Base-by-base conservation (phyloP, 73 alveolate species). In the Paramecium biaurelia region DNA sequence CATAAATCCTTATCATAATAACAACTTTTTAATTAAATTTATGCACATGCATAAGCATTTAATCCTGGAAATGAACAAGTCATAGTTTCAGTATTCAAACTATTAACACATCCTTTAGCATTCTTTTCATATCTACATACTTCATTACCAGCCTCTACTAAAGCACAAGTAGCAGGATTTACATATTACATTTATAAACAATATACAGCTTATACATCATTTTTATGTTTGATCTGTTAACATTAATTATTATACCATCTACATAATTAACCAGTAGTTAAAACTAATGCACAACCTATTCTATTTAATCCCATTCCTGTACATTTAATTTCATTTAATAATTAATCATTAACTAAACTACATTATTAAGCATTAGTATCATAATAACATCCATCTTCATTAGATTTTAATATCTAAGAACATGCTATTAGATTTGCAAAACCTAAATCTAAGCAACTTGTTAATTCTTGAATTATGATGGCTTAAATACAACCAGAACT, bases 21-120 rank as follows among this genome's bases (percentile, higher is more conserved):
- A 7, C 84, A 63, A 63, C 84, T 63, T 63, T 18, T 63, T 26
- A 63, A 63, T 26, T 26, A 30, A 24, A 63, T 63, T 26, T 30
- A 30, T 12, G 84, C 84, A 63, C 84, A 63, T 11, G 84, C 84
- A 63, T 63, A 63, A 23, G 84, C 45, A 63, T 63, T 63, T 63
- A 63, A 32, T 12, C 84, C 84, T 26, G 84, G 84, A 26, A 30
- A 26, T 10, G 41, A 26, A 30, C 84, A 63, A 5, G 20, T 4
- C 84, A 63, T 63, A 3, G 84, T 30, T 7, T 63, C 45, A 30
- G 84, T 63, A 63, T 63, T 20, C 26, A 63, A 63, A 30, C 57
- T 28, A 74, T 74, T 74, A 4, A 74, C 87, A 74, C 87, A 74
- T 37, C 87, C 87, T 18, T 74, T 74, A 21, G 87, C 87, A 34